A percentile compares a stretch with the other conserved stretches of the same genome.
Conservation (phyloP, 495 filamentous ascomycete species). For the Amniculicola lignicola region DNA sequence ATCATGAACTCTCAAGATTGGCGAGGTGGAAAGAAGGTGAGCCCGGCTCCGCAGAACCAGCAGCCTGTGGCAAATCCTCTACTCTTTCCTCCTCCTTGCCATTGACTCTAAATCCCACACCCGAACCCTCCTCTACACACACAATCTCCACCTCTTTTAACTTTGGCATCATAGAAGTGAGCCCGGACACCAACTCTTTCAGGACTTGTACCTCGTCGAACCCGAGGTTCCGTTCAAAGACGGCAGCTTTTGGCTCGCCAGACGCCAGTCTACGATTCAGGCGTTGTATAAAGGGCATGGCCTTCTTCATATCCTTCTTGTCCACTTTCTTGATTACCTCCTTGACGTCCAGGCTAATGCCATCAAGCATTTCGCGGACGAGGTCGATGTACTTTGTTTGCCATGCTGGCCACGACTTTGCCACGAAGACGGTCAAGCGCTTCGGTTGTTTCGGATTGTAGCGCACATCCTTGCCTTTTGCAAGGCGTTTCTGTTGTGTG, state of each 20-base stretch:
- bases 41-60: slow-evolving; percentile 73
- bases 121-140: slow-evolving; percentile 42
- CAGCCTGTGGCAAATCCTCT: slow-evolving; percentile 49
- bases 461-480: slow-evolving; percentile 74
- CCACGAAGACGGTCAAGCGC: slow-evolving; percentile 77
- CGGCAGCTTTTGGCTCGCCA: slow-evolving; percentile 57
- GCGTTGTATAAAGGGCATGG: no score
- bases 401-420: slow-evolving; percentile 76
- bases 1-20: no score
- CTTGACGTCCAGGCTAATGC: slow-evolving; percentile 55
- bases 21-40: slow-evolving; percentile 72
- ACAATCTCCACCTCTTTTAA: slow-evolving; percentile 44
- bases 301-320: slow-evolving; percentile 88
- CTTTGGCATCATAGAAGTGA: slow-evolving; percentile 41
- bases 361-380: slow-evolving; percentile 61
- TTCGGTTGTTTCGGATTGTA: slow-evolving; percentile 89
- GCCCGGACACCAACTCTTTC: slow-evolving; percentile 41
- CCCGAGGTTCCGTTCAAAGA: slow-evolving; percentile 75
- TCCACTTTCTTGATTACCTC: slow-evolving; percentile 76
- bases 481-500: slow-evolving; percentile 72
- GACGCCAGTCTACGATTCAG: no score
- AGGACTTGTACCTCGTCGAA: slow-evolving; percentile 79
- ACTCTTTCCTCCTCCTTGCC: no score
- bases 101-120: no score
- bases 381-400: slow-evolving; percentile 85